Evolutionary conservation across 2,329 filamentous ascomycete genomes (phyloP), one percentile per base, ranked within the genome.

Genomic region (Claviceps sp.): DNA sequence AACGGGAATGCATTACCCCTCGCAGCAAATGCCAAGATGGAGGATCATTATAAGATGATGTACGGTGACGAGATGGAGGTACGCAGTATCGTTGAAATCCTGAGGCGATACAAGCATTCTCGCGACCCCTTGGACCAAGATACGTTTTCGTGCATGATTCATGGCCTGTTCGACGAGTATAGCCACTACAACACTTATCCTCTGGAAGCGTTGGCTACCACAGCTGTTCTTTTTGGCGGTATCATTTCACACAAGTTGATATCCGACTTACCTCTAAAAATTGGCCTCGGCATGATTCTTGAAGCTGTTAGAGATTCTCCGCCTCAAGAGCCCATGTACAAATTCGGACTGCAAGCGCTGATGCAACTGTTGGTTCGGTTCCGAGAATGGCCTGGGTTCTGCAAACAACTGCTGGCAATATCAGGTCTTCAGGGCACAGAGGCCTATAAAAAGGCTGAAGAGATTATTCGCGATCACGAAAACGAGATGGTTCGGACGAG

Each of bases 11-110:
- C 80, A 1, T 76, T 98, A 1, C 85, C 90, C 0, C 75, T 79
- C 20, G 81, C 83, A 22, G 88, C 91, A 51, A 90, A 95, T 59
- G 81, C 79, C 57, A 87, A 88, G 65, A 98, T 98, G 93, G 90
- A 97, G 63, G 88, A 96, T 58, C 84, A 95, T 56, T 98, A 96
- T 67, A 96, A 95, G 68, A 87, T 87, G 62, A 97, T 98, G 90
- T 98, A 98, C 65, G 86, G 88, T 58, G 85, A 88, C 58, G 88
- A 96, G 58, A 82, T 90, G 20, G 85, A 91, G 56, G 86, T 96
- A 18, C 81, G 88, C 52, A 82, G 88, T 51, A 86, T 98, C 57
- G 85, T 98, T 50, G 83, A 86, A 55, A 80, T 88, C 41, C 79
- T 98, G 61, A 84, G 88, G 57, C 78, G 80, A 52, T 95, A 95